Evolutionary conservation across 2,329 filamentous ascomycete genomes (phyloP).

Genomic region (Ophioceras dolichostomum): DNA sequence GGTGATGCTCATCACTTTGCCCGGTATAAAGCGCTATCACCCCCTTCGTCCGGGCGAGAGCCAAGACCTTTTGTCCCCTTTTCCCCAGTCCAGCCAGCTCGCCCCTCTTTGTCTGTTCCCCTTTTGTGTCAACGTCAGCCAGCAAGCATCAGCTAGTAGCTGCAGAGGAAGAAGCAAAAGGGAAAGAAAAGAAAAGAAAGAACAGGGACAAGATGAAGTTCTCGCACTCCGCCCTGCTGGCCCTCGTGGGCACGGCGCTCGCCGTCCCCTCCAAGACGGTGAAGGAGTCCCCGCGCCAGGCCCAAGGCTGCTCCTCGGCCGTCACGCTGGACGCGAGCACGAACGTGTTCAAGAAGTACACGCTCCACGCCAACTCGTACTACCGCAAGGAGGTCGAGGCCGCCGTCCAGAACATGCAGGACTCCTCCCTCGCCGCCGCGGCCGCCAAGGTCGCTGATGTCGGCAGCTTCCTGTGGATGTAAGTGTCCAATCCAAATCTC

Average conservation of each 20-base stretch:
- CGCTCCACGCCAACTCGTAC: conserved; percentile 24
- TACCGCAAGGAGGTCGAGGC: conserved; percentile 24
- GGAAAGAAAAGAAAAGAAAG: conserved; percentile 6
- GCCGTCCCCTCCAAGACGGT: conserved; percentile 18
- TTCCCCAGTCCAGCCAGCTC: neutral
- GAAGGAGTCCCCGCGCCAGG: conserved; percentile 15
- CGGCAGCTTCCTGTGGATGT: conserved; percentile 27
- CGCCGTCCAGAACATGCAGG: conserved; percentile 16
- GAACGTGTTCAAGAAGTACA: conserved; percentile 25
- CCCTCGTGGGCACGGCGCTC: conserved; percentile 20
- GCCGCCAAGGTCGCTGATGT: conserved; percentile 23
- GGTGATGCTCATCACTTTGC: no score
- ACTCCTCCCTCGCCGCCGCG: conserved; percentile 14
- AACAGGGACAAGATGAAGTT: conserved; percentile 20
- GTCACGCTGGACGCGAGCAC: conserved; percentile 24
- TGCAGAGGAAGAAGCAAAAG: conserved; percentile 3
- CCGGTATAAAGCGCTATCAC: no score
- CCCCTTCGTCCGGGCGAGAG: no score
- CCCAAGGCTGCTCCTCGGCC: conserved; percentile 19
- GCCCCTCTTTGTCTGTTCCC: no score
- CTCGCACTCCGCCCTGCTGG: conserved; percentile 19
- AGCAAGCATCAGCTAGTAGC: neutral
- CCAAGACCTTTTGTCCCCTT: no score
- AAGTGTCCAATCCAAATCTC: conserved; percentile 9
- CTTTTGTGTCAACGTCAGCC: no score